Base-by-base conservation (phyloP, 371 early-diverging fungal genomes). In the Zopfochytrium polystomum region DNA sequence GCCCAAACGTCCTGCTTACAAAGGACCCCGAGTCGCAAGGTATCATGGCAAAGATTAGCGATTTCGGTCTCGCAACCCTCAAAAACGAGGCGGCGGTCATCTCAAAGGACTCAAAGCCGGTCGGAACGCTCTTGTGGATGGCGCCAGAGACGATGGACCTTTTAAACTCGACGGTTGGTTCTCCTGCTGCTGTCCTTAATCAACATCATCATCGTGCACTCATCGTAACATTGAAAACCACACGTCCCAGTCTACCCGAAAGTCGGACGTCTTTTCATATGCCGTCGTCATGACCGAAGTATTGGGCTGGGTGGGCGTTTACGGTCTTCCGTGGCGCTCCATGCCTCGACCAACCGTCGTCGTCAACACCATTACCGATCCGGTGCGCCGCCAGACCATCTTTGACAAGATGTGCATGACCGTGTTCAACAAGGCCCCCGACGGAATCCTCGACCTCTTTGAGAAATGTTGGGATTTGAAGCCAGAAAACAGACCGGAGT, bases 111-210 rank as follows among this genome's bases (percentile, higher is more conserved):
- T 54, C 53, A 0, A 54, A 54, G 62, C 46, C 54, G 11, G 48
- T 61, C 6, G 64, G 64, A 32, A 63, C 64, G 9, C 58, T 57
- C 2, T 27, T 63, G 18, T 63, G 64, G 64, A 63, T 63, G 64
- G 58, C 58, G 3, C 64, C 64, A 5, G 64, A 63, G 42, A 26
- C 58, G 43, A 51, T 55, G 43, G 52, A 52, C 27, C 33, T n/a
- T n/a, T n/a, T 63, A 49, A 58, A 52, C 29, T 51, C 64, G 6
- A 35, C 44, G 51, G 64, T 63, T 26, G 44, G 43, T 4, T 47
- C 22, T 13, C 23, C 48, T 13, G 18, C n/a, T n/a, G n/a, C n/a
- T n/a, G n/a, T n/a, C n/a, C n/a, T n/a, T n/a, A n/a, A n/a, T n/a
- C n/a, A n/a, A n/a, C n/a, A n/a, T n/a, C n/a, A n/a, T n/a, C n/a